A percentile compares a stretch with the other conserved stretches of the same genome.
Conservation (phyloP, 352 stramenopile species). For the Aphanomyces cochlioides region DNA sequence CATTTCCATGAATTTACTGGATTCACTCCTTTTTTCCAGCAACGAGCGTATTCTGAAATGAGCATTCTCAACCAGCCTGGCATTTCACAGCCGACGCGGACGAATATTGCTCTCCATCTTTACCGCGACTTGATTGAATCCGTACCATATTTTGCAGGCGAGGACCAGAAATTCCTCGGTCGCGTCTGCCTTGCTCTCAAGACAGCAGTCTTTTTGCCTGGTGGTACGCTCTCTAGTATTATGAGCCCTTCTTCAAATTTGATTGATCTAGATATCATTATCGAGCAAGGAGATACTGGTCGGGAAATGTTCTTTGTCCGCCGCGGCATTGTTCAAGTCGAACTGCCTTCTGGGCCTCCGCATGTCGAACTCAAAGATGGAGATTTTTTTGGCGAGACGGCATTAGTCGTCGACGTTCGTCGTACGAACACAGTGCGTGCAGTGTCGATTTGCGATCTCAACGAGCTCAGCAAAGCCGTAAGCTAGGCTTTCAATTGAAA, state of each 20-base stretch:
- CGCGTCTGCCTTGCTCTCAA: constrained; percentile 73
- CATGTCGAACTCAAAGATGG: constrained; percentile 69
- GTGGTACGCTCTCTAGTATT: constrained; percentile 10
- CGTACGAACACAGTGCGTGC: constrained; percentile 71
- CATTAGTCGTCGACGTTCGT: constrained; percentile 72
- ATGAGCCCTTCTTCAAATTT: background rate
- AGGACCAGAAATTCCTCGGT: constrained; percentile 65
- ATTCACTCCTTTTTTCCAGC: constrained; percentile 35
- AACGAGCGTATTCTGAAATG: constrained; percentile 84
- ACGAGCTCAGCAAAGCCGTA: constrained; percentile 63
- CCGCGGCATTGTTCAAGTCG: constrained; percentile 77
- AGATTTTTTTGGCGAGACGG: constrained; percentile 75
- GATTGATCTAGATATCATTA: constrained; percentile 53
- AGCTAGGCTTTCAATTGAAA: background rate
- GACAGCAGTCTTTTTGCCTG: constrained; percentile 71
- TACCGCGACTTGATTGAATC: constrained; percentile 80
- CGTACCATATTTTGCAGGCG: constrained; percentile 74
- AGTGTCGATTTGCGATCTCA: constrained; percentile 76
- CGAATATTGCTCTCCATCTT: constrained; percentile 69
- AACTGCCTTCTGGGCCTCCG: constrained; percentile 36
- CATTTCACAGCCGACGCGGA: constrained; percentile 72
- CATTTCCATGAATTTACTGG: background rate
- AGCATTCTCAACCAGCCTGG: constrained; percentile 73
- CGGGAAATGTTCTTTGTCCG: constrained; percentile 86
- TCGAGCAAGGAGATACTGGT: constrained; percentile 77